Conservation (phyloP, 2,329 filamentous ascomycete species). For the Nemania sp. region DNA sequence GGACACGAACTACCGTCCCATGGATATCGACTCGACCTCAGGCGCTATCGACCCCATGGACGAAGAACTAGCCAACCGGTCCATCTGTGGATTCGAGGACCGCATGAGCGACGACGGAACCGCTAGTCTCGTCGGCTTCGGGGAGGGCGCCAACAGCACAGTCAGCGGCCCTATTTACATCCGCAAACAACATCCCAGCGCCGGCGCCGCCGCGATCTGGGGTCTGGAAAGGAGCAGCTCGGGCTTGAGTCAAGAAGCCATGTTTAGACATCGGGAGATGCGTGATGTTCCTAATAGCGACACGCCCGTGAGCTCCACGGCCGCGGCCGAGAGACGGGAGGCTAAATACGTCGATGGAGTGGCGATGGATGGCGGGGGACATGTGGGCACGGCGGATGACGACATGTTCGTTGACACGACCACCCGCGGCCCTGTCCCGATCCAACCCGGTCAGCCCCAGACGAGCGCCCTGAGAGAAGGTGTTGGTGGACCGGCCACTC, state of each 20-base stretch:
- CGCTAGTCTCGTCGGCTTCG: conserved; percentile 89
- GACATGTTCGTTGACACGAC: conserved; percentile 74
- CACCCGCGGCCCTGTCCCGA: conserved; percentile 66
- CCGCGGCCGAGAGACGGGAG: conserved; percentile 66
- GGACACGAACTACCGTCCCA: conserved; percentile 68
- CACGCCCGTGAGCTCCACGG: conserved; percentile 60
- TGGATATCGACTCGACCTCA: conserved; percentile 64
- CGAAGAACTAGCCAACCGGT: conserved; percentile 59
- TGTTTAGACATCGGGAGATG: conserved; percentile 47
- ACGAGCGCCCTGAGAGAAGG: conserved; percentile 55
- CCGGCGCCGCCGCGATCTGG: conserved; percentile 52
- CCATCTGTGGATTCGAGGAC: conserved; percentile 68
- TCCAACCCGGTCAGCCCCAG: conserved; percentile 52
- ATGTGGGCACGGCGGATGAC: conserved; percentile 57
- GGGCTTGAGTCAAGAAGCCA: conserved; percentile 61
- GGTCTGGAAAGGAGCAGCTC: conserved; percentile 64
- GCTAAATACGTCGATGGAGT: conserved; percentile 76
- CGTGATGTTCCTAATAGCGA: conserved; percentile 53
- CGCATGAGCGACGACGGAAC: conserved; percentile 88
- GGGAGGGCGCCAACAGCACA: conserved; percentile 89
- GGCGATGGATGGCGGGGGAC: conserved; percentile 64
- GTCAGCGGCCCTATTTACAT: conserved; percentile 82
- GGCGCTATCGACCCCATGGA: conserved; percentile 50
- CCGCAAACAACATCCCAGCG: conserved; percentile 60
- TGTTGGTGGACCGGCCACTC: conserved; percentile 49